Conservation (phyloP, 1,284 basidiomycete species). For the Ganoderma lingzhi region DNA sequence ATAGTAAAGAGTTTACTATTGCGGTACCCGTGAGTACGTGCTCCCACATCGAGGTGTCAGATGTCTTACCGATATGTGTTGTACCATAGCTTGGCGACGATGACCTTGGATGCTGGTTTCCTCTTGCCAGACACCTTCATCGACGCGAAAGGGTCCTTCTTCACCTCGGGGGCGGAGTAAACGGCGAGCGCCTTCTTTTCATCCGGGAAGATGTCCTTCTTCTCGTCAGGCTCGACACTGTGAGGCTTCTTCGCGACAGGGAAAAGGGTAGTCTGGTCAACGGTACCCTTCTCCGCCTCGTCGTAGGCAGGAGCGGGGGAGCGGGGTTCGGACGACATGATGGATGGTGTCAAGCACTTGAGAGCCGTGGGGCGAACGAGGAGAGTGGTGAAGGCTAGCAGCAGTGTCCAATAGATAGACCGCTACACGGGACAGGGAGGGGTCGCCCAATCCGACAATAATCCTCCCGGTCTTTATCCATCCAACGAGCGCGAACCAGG, state of each 20-base stretch:
- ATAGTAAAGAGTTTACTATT: slow-evolving; percentile 72
- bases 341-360: slow-evolving; percentile 19
- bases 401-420: slow-evolving; percentile 26
- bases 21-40: slow-evolving; percentile 2
- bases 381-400: slow-evolving; percentile 17
- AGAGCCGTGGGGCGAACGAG: slow-evolving; percentile 22
- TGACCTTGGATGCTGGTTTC: slow-evolving; percentile 62
- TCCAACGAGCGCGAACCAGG: slow-evolving; percentile 31
- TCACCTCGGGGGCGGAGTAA: slow-evolving; percentile 44
- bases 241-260: slow-evolving; percentile 46
- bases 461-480: slow-evolving; percentile 35
- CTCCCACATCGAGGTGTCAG: background rate
- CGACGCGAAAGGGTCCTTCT: slow-evolving; percentile 50
- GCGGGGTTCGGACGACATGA: slow-evolving; percentile 39
- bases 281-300: slow-evolving; percentile 67
- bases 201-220: slow-evolving; percentile 40
- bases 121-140: slow-evolving; percentile 44
- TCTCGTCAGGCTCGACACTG: slow-evolving; percentile 40
- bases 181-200: slow-evolving; percentile 46
- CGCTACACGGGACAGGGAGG: slow-evolving; percentile 34
- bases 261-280: slow-evolving; percentile 46
- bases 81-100: slow-evolving; percentile 70
- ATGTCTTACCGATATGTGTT: slow-evolving; percentile 66
- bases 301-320: slow-evolving; percentile 48
- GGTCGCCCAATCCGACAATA: slow-evolving; percentile 28